Evolutionary conservation across 805 yeast genomes (phyloP).

Genomic region (Metschnikowia borealis): DNA sequence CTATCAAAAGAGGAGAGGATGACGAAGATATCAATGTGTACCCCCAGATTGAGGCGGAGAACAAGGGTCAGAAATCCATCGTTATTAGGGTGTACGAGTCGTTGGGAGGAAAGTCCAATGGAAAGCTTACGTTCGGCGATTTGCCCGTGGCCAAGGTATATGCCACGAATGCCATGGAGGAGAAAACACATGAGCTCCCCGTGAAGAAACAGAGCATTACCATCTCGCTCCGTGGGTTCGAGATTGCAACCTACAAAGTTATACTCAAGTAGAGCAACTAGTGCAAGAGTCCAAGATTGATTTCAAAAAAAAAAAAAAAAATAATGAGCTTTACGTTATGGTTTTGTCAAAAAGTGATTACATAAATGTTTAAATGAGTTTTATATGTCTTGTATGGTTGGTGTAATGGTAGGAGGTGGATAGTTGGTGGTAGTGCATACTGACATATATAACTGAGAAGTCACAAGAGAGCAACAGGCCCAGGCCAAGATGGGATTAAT

Average conservation of each 20-base stretch:
- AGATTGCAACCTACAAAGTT: conserved; percentile 62
- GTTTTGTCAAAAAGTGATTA: too few relatives aligned
- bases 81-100: conserved; percentile 81
- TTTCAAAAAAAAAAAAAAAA: background rate
- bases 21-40: conserved; percentile 56
- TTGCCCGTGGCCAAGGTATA: conserved; percentile 45
- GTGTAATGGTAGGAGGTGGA: too few relatives aligned
- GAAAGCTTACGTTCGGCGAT: conserved; percentile 42
- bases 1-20: conserved; percentile 84
- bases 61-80: conserved; percentile 40
- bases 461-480: background rate
- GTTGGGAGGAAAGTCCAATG: conserved; percentile 72
- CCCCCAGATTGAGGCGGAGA: conserved; percentile 42
- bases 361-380: too few relatives aligned
- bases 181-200: conserved; percentile 40
- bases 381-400: too few relatives aligned
- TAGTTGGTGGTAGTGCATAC: background rate
- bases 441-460: background rate
- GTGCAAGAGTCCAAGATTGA: background rate
- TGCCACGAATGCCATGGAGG: conserved; percentile 59
- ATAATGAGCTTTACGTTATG: background rate
- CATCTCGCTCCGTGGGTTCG: conserved; percentile 67
- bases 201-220: conserved; percentile 32
- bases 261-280: conserved; percentile 25
- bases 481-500: conserved; percentile 43